Evolutionary conservation across 768 basidiomycete species (phyloP).

Genomic region (Termitomyces sp.): DNA sequence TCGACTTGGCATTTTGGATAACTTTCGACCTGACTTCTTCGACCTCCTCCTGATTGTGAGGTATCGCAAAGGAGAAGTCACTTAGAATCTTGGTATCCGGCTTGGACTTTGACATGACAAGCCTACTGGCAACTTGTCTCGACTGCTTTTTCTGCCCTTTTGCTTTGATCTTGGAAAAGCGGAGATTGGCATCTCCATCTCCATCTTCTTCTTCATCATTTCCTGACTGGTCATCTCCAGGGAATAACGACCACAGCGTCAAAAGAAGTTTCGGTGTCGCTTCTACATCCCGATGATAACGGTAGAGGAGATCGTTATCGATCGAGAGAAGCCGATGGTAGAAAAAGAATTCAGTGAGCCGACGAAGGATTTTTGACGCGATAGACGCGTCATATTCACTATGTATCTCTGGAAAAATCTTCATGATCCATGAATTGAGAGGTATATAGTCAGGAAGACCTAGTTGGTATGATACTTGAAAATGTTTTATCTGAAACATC

Average conservation of each 20-base stretch:
- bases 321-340: background rate
- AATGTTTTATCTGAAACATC: background rate
- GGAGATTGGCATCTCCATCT: background rate
- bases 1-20: constrained; percentile 11
- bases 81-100: constrained; percentile 10
- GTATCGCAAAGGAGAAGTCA: constrained; percentile 5
- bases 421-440: constrained; percentile 23
- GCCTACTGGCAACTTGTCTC: background rate
- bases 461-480: background rate
- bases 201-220: background rate
- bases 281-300: constrained; percentile 4
- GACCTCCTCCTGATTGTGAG: constrained; percentile 5
- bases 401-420: constrained; percentile 22
- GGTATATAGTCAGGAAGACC: constrained; percentile 8
- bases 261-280: constrained; percentile 7
- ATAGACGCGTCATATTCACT: constrained; percentile 2
- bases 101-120: background rate
- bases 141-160: background rate
- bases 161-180: background rate
- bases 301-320: background rate
- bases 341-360: constrained; percentile 5
- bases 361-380: constrained; percentile 6
- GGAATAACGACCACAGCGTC: background rate
- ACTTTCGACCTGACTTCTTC: constrained; percentile 5
- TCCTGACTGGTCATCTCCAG: background rate